phyloP scores from a whole-genome alignment of 139 green algal species.

The Nannochloris sp. region DNA sequence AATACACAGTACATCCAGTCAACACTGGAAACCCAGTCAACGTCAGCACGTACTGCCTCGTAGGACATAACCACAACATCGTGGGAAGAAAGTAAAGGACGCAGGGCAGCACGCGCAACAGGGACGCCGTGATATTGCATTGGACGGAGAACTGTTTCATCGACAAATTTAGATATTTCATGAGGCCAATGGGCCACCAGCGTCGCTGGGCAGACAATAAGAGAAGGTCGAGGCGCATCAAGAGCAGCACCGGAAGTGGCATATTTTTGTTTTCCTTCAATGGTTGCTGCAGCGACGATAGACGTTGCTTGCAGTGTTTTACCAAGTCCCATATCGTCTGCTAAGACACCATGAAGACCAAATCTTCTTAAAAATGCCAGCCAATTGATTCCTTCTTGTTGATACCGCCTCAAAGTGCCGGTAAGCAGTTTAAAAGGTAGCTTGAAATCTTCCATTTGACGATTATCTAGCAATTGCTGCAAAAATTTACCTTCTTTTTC shows the following conservation, averaged over 20 bases:
- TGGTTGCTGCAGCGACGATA: conserved; percentile 57
- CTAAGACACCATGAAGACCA: conserved; percentile 89
- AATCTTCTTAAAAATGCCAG: conserved; percentile 91
- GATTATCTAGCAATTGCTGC: conserved; percentile 84
- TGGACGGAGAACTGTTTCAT: neutral
- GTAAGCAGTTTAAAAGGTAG: conserved; percentile 45
- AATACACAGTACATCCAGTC: conserved; percentile 86
- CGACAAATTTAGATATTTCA: conserved; percentile 72
- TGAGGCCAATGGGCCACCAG: conserved; percentile 91
- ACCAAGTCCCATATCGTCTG: conserved; percentile 92
- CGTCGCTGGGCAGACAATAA: conserved; percentile 91
- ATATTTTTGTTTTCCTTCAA: conserved; percentile 12
- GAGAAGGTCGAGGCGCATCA: conserved; percentile 32
- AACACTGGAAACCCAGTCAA: conserved; percentile 50
- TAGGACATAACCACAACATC: conserved; percentile 86
- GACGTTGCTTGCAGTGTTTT: conserved; percentile 74
- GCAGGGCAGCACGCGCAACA: conserved; percentile 32
- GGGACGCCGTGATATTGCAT: conserved; percentile 63
- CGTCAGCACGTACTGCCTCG: conserved; percentile 75
- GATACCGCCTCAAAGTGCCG: conserved; percentile 76
- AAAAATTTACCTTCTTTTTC: conserved; percentile 69
- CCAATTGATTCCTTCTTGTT: conserved; percentile 96
- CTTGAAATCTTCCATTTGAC: conserved; percentile 54
- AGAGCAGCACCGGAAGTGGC: neutral
- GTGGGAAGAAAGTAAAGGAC: neutral